Evolutionary conservation across 1,284 basidiomycete genomes (phyloP).

Genomic region (Porogramme epimiltina): DNA sequence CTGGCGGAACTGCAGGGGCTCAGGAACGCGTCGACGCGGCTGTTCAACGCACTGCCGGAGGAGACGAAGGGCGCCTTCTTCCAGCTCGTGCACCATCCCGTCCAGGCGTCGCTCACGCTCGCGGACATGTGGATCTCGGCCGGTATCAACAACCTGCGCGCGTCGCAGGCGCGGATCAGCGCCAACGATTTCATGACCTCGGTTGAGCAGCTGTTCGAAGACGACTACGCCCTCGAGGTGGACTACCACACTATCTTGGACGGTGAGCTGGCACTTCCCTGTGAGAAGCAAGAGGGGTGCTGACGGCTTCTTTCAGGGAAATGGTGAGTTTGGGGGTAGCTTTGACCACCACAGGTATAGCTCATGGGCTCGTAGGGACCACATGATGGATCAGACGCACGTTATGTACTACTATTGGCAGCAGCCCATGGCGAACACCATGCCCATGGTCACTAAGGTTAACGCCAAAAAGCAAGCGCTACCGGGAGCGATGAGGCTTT

Average conservation of each 20-base stretch:
- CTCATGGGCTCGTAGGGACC: constrained; percentile 20
- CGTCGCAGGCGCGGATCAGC: constrained; percentile 63
- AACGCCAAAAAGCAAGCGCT: constrained; percentile 58
- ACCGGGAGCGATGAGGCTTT: constrained; percentile 60
- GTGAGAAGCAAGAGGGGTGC: too few species aligned
- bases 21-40: constrained; percentile 48
- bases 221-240: constrained; percentile 59
- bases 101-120: constrained; percentile 59
- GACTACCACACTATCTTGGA: constrained; percentile 61
- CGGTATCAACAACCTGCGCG: constrained; percentile 61
- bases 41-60: constrained; percentile 53
- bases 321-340: constrained; percentile 37
- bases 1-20: constrained; percentile 51
- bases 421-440: constrained; percentile 62
- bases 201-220: constrained; percentile 57
- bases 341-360: neutral
- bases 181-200: constrained; percentile 58
- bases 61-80: constrained; percentile 61
- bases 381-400: constrained; percentile 73
- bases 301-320: too few species aligned
- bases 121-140: constrained; percentile 58
- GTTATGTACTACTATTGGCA: constrained; percentile 73
- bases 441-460: constrained; percentile 58
- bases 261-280: constrained; percentile 37
- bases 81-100: constrained; percentile 66